Evolutionary conservation across 1,284 basidiomycete genomes (phyloP).

Genomic region (Stygiomarasmius scandens): DNA sequence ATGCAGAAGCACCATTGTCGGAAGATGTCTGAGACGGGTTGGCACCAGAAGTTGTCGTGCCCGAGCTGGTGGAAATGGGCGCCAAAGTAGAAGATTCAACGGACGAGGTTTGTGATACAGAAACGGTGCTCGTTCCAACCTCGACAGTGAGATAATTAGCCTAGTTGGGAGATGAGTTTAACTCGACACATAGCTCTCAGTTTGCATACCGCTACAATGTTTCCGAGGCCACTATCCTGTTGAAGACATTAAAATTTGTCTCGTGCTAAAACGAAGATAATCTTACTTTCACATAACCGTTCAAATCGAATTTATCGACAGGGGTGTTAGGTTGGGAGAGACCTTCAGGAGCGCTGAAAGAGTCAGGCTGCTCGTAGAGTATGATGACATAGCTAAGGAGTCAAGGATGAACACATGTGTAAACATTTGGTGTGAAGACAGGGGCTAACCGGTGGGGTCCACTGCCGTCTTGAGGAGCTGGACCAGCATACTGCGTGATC

Average conservation of each 20-base stretch:
- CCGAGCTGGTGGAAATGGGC: slow-evolving; percentile 30
- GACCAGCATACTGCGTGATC: slow-evolving; percentile 75
- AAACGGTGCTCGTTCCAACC: slow-evolving; percentile 59
- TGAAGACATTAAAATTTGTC: slow-evolving; percentile 6
- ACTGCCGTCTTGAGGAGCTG: slow-evolving; percentile 65
- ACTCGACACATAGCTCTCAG: slow-evolving; percentile 11
- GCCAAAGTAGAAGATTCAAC: slow-evolving; percentile 65
- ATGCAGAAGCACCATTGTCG: slow-evolving; percentile 8
- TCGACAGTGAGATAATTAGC: slow-evolving; percentile 79
- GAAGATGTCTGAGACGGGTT: slow-evolving; percentile 5
- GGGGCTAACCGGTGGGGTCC: slow-evolving; percentile 66
- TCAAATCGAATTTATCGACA: slow-evolving; percentile 55
- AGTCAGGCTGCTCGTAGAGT: slow-evolving; percentile 61
- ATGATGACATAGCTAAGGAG: slow-evolving; percentile 64
- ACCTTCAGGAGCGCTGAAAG: slow-evolving; percentile 64
- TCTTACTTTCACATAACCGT: slow-evolving; percentile 52
- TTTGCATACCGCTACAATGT: slow-evolving; percentile 55
- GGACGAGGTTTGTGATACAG: slow-evolving; percentile 58
- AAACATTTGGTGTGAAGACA: neutral
- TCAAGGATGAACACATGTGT: slow-evolving; percentile 1
- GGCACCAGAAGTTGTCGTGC: slow-evolving; percentile 6
- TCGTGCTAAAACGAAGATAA: neutral
- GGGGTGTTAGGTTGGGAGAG: slow-evolving; percentile 52
- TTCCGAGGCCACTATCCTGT: slow-evolving; percentile 56
- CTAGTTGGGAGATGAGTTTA: slow-evolving; percentile 38